Evolutionary conservation across 2,329 filamentous ascomycete genomes (phyloP), one percentile per base, ranked within the genome.

Genomic region (Colletotrichum liriopes): DNA sequence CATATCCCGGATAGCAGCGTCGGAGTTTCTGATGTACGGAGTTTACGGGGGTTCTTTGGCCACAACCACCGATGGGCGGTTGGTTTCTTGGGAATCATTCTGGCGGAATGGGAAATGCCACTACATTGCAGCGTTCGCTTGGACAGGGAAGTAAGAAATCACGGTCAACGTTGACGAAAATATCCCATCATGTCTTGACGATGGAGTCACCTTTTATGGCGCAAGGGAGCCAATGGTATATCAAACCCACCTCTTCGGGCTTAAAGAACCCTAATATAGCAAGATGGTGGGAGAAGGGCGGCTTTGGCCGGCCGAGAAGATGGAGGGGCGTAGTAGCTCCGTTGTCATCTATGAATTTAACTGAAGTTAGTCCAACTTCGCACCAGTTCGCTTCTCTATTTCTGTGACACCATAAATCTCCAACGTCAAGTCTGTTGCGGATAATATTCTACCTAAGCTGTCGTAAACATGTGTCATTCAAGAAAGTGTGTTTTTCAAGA

Each of bases 11-110:
- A 75, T 79, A 77, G 75, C 75, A 81, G 79, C 78, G 78, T 78
- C 73, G 79, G 79, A 81, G 78, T 81, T 81, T 39, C 74, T 75
- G 74, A 78, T 74, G 74, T 74, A 76, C 55, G 79, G 78, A 78
- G 79, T 80, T 80, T 59, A 52, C 14, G 35, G 54, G 67, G 61
- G 37, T 54, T 59, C 54, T 67, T 47, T 69, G 60, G 54, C 65
- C 47, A 71, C 39, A 47, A 26, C 60, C 55, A 73, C 67, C 41
- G 67, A 73, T 39, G 67, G 67, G 60, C 66, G 60, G 66, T 65
- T 66, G 71, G 71, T 71, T 67, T 32, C 41, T 26, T 51, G 59
- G 66, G 47, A n/a, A 62, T 71, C 51, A 60, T 67, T 56, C 39
- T 59, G 65, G 67, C 49, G 41, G 61, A 52, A 62, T 51, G 49